These are phyloP conservation scores for Trichophyton rubrum DNA, from an alignment of 2,329 filamentous ascomycete species.

Conservation along the genomic window DNA sequence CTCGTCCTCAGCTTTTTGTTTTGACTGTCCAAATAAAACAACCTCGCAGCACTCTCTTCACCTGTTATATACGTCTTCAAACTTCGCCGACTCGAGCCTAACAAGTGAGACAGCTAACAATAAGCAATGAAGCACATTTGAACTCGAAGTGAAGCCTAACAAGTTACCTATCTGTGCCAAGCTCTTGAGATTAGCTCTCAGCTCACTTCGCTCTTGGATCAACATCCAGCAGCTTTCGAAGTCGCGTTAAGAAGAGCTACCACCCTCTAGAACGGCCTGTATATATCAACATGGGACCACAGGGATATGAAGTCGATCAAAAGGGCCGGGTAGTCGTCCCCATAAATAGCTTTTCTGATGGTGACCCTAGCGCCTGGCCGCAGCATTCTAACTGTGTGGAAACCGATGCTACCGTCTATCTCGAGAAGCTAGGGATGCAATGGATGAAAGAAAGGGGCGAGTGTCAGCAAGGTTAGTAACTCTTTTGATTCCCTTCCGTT, in stretches of 20 bases:
- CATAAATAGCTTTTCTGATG: conserved; percentile 30
- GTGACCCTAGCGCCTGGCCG: conserved; percentile 27
- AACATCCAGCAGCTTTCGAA: not conserved
- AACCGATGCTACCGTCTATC: conserved; percentile 30
- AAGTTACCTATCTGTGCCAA: not conserved
- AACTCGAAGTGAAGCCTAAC: not conserved
- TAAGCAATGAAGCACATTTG: too few relatives aligned
- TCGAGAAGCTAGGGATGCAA: conserved; percentile 34
- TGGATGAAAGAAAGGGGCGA: conserved; percentile 38
- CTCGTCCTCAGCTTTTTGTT: too few relatives aligned
- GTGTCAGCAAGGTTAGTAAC: conserved; percentile 23
- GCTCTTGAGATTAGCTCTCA: not conserved
- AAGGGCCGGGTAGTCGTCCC: conserved; percentile 18
- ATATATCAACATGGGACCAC: not conserved
- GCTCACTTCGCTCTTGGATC: not conserved
- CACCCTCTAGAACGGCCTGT: not conserved
- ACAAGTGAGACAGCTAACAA: too few relatives aligned
- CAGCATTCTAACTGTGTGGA: conserved; percentile 22
- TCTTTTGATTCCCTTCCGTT: not conserved
- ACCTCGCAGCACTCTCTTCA: too few relatives aligned
- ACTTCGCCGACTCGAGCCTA: too few relatives aligned
- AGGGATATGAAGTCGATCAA: not conserved
- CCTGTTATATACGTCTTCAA: too few relatives aligned
- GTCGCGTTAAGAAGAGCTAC: not conserved
- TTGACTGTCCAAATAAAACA: too few relatives aligned